Conservation (phyloP, 192 early-diverging fungal genomes). For the Phlyctochytrium arcticum region DNA sequence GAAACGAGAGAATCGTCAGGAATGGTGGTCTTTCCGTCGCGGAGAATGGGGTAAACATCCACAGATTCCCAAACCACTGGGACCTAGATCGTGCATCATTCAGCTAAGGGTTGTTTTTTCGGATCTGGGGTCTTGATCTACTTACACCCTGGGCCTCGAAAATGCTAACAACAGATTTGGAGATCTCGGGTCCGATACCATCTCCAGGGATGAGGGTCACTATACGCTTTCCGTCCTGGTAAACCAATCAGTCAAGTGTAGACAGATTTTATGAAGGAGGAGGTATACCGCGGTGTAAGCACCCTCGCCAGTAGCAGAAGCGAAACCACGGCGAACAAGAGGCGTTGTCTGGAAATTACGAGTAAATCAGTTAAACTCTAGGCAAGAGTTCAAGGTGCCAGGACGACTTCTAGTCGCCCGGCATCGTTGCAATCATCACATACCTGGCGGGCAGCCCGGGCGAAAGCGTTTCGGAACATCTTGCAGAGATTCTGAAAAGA, state of each 20-base stretch:
- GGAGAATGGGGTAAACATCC: constrained; percentile 87
- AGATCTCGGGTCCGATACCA: constrained; percentile 98
- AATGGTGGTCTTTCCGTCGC: constrained; percentile 89
- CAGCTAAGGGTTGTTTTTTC: too few relatives aligned
- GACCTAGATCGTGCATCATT: too few relatives aligned
- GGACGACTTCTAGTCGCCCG: too few relatives aligned
- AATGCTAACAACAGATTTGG: constrained; percentile 84
- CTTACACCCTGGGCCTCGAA: constrained; percentile 83
- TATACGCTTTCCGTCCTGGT: constrained; percentile 47
- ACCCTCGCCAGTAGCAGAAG: constrained; percentile 20
- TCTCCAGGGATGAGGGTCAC: constrained; percentile 97
- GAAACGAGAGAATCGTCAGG: constrained; percentile 87
- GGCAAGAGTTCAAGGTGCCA: too few relatives aligned
- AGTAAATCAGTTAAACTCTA: too few relatives aligned
- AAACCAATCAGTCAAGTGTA: not conserved
- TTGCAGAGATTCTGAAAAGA: too few relatives aligned
- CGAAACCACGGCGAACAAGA: constrained; percentile 10
- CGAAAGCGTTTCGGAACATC: constrained; percentile 22
- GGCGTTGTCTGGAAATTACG: constrained; percentile 1
- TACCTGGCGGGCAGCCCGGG: constrained; percentile 27
- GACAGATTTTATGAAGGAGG: too few relatives aligned
- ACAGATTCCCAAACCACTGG: constrained; percentile 97
- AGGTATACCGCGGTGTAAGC: constrained; percentile 19
- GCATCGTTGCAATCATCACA: too few relatives aligned
- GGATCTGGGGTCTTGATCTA: not conserved